Conservation (phyloP, 768 basidiomycete species). For the Russula ochroleuca region DNA sequence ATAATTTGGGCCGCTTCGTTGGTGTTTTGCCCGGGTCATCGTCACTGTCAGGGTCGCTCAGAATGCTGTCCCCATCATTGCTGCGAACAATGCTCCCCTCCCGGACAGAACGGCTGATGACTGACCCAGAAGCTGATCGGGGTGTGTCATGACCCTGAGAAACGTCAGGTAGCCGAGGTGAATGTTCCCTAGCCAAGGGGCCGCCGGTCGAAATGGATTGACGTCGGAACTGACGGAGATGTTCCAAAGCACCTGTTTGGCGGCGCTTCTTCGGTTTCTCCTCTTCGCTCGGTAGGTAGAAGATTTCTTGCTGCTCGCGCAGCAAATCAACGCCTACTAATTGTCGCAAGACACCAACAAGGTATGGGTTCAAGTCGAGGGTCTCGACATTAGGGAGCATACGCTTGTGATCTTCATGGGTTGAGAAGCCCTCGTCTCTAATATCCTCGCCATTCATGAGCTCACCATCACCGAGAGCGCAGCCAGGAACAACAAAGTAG, state of each 20-base stretch:
- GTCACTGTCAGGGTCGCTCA: slow-evolving; percentile 12
- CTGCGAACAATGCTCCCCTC: background rate
- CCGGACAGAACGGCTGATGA: background rate
- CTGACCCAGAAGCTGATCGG: slow-evolving; percentile 15
- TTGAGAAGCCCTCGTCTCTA: slow-evolving; percentile 55
- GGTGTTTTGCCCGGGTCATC: background rate
- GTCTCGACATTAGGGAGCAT: slow-evolving; percentile 48
- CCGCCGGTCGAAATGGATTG: slow-evolving; percentile 18
- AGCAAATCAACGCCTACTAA: slow-evolving; percentile 62
- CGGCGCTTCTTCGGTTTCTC: slow-evolving; percentile 30
- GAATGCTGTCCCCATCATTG: slow-evolving; percentile 2
- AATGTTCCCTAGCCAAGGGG: slow-evolving; percentile 10
- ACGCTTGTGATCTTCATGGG: slow-evolving; percentile 44
- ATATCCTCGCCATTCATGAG: slow-evolving; percentile 58
- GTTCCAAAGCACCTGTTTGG: slow-evolving; percentile 18
- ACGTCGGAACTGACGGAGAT: slow-evolving; percentile 17
- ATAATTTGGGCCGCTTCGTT: slow-evolving; percentile 14
- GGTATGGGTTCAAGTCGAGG: slow-evolving; percentile 47
- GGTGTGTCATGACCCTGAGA: slow-evolving; percentile 8
- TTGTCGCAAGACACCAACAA: slow-evolving; percentile 54
- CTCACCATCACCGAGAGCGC: slow-evolving; percentile 53
- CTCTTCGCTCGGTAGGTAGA: slow-evolving; percentile 55
- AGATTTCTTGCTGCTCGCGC: slow-evolving; percentile 60
- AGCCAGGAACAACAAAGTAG: slow-evolving; percentile 66
- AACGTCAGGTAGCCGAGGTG: slow-evolving; percentile 15